Conservation (phyloP, 2,329 filamentous ascomycete species). For the Pseudocercospora cruenta region DNA sequence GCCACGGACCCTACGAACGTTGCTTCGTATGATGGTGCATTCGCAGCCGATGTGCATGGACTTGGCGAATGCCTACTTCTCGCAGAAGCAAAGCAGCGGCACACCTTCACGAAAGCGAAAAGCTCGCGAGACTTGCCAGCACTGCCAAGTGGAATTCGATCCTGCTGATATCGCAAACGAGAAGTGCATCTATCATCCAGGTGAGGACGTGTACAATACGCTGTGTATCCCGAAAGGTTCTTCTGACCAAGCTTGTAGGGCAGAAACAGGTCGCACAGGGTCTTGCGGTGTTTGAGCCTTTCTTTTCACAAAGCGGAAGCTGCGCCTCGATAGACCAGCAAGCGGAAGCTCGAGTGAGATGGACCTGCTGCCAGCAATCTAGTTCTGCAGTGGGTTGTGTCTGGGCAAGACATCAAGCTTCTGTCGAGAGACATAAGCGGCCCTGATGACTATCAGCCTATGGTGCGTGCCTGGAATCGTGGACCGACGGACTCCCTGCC, state of each 20-base stretch:
- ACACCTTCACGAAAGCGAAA: conserved; percentile 8
- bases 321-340: not conserved
- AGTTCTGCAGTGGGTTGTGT: conserved; percentile 12
- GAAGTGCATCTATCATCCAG: conserved; percentile 16
- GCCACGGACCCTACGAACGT: conserved; percentile 9
- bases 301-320: not conserved
- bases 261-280: not conserved
- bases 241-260: not conserved
- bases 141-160: conserved; percentile 15
- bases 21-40: conserved; percentile 21
- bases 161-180: conserved; percentile 13
- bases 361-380: conserved; percentile 18
- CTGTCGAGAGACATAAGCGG: conserved; percentile 1
- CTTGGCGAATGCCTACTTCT: conserved; percentile 12
- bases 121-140: conserved; percentile 15
- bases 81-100: not conserved
- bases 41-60: conserved; percentile 13
- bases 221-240: not conserved
- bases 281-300: not conserved
- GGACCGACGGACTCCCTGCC: not conserved
- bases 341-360: conserved; percentile 8
- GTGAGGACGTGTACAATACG: not conserved
- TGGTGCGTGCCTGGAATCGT: not conserved
- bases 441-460: not conserved
- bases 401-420: conserved; percentile 14